Conservation (phyloP, 768 basidiomycete genomes). For the Clathrus columnatus region DNA sequence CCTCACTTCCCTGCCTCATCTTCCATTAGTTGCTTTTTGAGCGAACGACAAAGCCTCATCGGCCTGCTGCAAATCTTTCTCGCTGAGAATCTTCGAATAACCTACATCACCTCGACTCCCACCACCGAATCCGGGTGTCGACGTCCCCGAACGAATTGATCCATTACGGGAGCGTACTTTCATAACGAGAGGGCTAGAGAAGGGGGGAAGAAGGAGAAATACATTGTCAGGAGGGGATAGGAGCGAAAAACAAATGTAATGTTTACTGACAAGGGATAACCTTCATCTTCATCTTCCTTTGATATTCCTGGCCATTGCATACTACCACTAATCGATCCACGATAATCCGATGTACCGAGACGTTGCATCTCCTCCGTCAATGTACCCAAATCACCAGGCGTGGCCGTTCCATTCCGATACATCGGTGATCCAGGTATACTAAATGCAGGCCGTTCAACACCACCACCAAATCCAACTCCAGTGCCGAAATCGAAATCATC, state of each 20-base stretch:
- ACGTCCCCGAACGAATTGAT: conserved; percentile 64
- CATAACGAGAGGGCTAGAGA: conserved; percentile 71
- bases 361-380: conserved; percentile 88
- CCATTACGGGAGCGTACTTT: conserved; percentile 79
- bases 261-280: conserved; percentile 74
- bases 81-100: conserved; percentile 69
- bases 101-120: conserved; percentile 46
- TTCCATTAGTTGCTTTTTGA: conserved; percentile 18
- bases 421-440: conserved; percentile 86
- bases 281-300: conserved; percentile 81
- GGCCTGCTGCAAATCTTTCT: conserved; percentile 77
- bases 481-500: conserved; percentile 48
- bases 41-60: conserved; percentile 62
- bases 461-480: conserved; percentile 51
- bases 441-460: conserved; percentile 60
- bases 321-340: conserved; percentile 35
- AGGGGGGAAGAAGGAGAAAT: conserved; percentile 13
- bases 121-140: conserved; percentile 45
- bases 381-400: conserved; percentile 90
- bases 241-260: conserved; percentile 11
- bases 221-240: conserved; percentile 1
- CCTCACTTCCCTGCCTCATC: background rate
- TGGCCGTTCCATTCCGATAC: conserved; percentile 70
- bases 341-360: conserved; percentile 80
- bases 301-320: conserved; percentile 41